Base-by-base conservation (phyloP, 2,329 filamentous ascomycete genomes). In the Claviceps purpurea region DNA sequence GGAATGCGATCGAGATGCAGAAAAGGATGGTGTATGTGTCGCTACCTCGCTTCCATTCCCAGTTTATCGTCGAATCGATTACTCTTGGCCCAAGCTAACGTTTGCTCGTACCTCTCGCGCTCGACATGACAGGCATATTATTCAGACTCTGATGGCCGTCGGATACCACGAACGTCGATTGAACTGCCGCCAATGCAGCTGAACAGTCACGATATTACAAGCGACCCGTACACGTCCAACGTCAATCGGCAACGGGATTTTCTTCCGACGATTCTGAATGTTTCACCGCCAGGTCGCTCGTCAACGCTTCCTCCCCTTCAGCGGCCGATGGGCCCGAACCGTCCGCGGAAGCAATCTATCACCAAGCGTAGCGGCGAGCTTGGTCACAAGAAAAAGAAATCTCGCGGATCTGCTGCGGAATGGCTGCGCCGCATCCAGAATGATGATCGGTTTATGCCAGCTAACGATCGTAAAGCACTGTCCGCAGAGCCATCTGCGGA, bases 291-390 rank as follows among this genome's bases (percentile, higher is more conserved):
- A 6, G 88, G 85, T 51, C 85, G 90, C 56, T 94, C 89, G 14
- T 90, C 89, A 1, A 95, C 89, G 0, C 75, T 95, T 24, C 89
- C 90, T 30, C 89, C 90, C 3, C 77, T 91, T 49, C 87, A 93
- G 59, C 78, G 87, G 54, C 77, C 82, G 43, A 72, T 87, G 41
- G 87, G 85, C 42, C 76, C 81, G 22, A 82, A 77, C 52, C 78
- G 89, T 52, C 84, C 88, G 43, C 81, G 89, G 57, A 96, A 95
- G 69, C 85, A 87, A 56, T 96, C 90, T 1, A 80, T 95, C 55
- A 85, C 85, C 7, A 89, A 94, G 66, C 82, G 85, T 58, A 81
- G 83, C 41, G 78, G 85, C 52, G 84, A 86, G 60, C 73, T 78
- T 44, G 87, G 87, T 62, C 89, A 95, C 61, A 89, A 90, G 64